phyloP scores from a whole-genome alignment of 2,329 filamentous ascomycete species.

The Claviceps arundinis region DNA sequence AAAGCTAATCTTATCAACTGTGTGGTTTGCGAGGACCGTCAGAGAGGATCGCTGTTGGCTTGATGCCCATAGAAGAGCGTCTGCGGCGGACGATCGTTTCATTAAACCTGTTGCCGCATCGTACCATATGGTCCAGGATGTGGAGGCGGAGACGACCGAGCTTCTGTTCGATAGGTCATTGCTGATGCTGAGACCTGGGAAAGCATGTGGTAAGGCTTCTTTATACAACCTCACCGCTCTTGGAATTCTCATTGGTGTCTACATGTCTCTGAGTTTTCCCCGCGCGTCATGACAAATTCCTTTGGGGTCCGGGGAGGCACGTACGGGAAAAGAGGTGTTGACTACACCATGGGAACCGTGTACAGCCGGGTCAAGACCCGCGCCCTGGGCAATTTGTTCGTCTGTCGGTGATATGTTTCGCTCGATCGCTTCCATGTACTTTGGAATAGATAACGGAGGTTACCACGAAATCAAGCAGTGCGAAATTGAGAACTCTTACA shows the following conservation, averaged over 20 bases:
- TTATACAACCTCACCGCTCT: conserved; percentile 11
- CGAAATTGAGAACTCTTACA: conserved; percentile 2
- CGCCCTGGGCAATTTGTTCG: conserved; percentile 10
- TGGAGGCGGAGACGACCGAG: conserved; percentile 11
- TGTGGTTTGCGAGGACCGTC: conserved; percentile 10
- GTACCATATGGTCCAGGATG: conserved; percentile 14
- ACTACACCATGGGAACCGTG: conserved; percentile 9
- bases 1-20: conserved; percentile 23
- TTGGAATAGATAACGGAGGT: background rate
- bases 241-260: conserved; percentile 12
- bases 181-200: conserved; percentile 10
- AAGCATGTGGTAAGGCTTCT: conserved; percentile 8
- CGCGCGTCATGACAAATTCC: background rate
- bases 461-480: background rate
- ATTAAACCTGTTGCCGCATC: conserved; percentile 7
- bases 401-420: conserved; percentile 10
- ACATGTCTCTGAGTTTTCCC: background rate
- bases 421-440: conserved; percentile 11
- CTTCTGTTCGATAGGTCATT: conserved; percentile 13
- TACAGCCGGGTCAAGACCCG: conserved; percentile 18
- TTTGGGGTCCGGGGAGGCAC: background rate
- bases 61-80: conserved; percentile 20
- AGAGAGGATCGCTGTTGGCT: conserved; percentile 19
- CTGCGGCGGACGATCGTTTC: conserved; percentile 12
- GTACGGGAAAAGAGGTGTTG: conserved; percentile 14